Evolutionary conservation across 2,329 filamentous ascomycete genomes (phyloP).

Genomic region (Pestalotiopsis fici): DNA sequence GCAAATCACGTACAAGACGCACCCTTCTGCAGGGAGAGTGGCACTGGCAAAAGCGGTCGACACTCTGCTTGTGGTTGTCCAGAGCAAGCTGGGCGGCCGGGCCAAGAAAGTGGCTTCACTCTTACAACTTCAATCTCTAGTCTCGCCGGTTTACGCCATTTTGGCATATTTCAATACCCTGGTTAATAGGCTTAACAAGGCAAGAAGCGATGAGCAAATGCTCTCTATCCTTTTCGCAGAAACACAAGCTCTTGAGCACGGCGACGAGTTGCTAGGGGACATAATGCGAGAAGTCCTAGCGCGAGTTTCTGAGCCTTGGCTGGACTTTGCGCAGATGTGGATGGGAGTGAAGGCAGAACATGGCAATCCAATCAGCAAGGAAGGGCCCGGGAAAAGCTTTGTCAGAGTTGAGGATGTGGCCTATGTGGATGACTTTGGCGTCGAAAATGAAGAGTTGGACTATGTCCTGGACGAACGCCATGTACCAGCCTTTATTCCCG

Average conservation of each 20-base stretch:
- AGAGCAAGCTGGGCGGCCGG: slow-evolving; percentile 47
- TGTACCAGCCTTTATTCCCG: slow-evolving; percentile 72
- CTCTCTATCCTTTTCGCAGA: slow-evolving; percentile 63
- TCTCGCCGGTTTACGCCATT: slow-evolving; percentile 48
- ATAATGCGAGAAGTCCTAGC: slow-evolving; percentile 69
- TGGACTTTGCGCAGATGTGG: slow-evolving; percentile 71
- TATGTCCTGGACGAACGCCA: slow-evolving; percentile 64
- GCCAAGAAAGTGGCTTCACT: slow-evolving; percentile 46
- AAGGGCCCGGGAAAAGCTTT: slow-evolving; percentile 56
- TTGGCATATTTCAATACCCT: slow-evolving; percentile 54
- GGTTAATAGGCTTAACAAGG: slow-evolving; percentile 45
- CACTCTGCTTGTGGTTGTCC: slow-evolving; percentile 48
- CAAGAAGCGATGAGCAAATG: slow-evolving; percentile 58
- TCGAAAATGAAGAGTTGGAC: slow-evolving; percentile 58
- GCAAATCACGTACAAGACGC: slow-evolving; percentile 43
- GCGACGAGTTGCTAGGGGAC: slow-evolving; percentile 59
- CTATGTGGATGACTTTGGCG: slow-evolving; percentile 59
- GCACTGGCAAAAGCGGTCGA: slow-evolving; percentile 53
- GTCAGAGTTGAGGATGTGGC: slow-evolving; percentile 57
- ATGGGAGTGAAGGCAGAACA: slow-evolving; percentile 67
- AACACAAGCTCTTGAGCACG: slow-evolving; percentile 64
- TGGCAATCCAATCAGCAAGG: slow-evolving; percentile 53
- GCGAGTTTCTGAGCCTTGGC: slow-evolving; percentile 65
- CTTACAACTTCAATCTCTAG: slow-evolving; percentile 52
- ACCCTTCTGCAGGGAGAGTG: slow-evolving; percentile 47